A percentile compares a stretch with the other conserved stretches of the same genome.
Evolutionary conservation across 106 monocot genomes (phyloP).

Genomic region (Dactylorhiza incarnata): DNA sequence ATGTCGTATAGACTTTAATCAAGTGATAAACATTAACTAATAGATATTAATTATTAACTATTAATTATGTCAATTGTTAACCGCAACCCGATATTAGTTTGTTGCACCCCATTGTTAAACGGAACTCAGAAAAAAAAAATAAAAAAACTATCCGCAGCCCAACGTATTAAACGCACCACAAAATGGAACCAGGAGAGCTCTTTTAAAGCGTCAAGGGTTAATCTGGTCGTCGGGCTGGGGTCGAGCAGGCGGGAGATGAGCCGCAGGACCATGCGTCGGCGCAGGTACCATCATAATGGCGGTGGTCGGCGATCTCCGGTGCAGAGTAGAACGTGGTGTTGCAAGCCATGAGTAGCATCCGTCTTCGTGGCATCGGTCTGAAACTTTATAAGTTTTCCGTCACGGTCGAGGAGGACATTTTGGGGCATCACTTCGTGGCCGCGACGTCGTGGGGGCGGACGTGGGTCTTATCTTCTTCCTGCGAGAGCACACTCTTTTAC

Average conservation of each 20-base stretch:
- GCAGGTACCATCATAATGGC: slow-evolving; percentile 46
- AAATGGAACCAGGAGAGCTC: slow-evolving; percentile 44
- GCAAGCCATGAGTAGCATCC: slow-evolving; percentile 47
- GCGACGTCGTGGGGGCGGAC: slow-evolving; percentile 48
- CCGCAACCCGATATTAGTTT: no score
- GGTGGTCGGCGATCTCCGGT: slow-evolving; percentile 40
- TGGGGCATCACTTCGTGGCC: slow-evolving; percentile 56
- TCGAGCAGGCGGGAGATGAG: slow-evolving; percentile 39
- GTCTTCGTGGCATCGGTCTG: slow-evolving; percentile 30
- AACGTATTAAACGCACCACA: no score
- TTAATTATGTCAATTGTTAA: no score
- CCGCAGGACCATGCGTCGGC: slow-evolving; percentile 60
- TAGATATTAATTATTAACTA: no score
- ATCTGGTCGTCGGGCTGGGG: slow-evolving; percentile 38
- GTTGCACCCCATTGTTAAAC: no score
- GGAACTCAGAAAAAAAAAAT: no score
- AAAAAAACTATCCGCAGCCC: no score
- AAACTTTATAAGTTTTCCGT: slow-evolving; percentile 36
- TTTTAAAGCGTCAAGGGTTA: slow-evolving; percentile 32
- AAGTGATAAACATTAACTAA: no score
- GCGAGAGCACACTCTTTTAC: no score
- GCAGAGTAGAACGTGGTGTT: slow-evolving; percentile 52
- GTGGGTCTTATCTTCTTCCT: no score
- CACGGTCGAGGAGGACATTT: slow-evolving; percentile 43
- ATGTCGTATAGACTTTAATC: no score